Conservation (phyloP, 2,329 filamentous ascomycete species). For the Verticillium dahliae region DNA sequence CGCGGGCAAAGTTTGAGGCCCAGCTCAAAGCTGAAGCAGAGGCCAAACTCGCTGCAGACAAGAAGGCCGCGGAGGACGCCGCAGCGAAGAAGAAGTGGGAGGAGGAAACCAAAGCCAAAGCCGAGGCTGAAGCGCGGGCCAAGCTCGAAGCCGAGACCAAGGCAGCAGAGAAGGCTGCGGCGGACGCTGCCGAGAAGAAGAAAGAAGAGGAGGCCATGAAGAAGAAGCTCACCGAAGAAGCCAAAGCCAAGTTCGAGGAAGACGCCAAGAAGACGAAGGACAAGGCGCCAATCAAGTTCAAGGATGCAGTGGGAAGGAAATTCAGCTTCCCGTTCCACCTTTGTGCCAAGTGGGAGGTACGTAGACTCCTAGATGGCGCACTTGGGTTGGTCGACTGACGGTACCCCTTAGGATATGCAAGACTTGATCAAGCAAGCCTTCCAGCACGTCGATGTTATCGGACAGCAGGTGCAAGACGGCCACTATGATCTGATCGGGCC, state of each 20-base stretch:
- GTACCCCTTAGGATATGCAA: conserved; percentile 65
- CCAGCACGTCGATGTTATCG: conserved; percentile 68
- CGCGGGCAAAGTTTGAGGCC: conserved; percentile 21
- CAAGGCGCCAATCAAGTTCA: conserved; percentile 77
- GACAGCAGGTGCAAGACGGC: conserved; percentile 68
- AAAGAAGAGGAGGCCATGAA: conserved; percentile 44
- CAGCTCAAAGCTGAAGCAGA: conserved; percentile 30
- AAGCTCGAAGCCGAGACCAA: conserved; percentile 33
- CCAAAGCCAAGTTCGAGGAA: conserved; percentile 41
- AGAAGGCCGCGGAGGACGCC: conserved; percentile 14
- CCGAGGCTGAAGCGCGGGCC: conserved; percentile 30
- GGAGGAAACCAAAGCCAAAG: conserved; percentile 25
- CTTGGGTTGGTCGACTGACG: conserved; percentile 14
- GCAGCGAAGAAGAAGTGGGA: conserved; percentile 15
- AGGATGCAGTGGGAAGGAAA: conserved; percentile 84
- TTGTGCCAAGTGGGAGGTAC: conserved; percentile 77
- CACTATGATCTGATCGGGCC: conserved; percentile 77
- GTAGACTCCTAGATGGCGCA: conserved; percentile 21
- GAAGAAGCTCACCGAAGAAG: conserved; percentile 49
- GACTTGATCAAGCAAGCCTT: conserved; percentile 82
- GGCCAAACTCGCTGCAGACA: conserved; percentile 25
- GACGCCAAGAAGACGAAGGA: conserved; percentile 41
- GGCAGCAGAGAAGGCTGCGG: conserved; percentile 25
- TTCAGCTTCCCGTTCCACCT: conserved; percentile 87
- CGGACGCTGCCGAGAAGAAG: conserved; percentile 36